These are phyloP conservation scores for Zygoascus biomembranicola DNA, from an alignment of 805 yeast species.

Conservation along the genomic window DNA sequence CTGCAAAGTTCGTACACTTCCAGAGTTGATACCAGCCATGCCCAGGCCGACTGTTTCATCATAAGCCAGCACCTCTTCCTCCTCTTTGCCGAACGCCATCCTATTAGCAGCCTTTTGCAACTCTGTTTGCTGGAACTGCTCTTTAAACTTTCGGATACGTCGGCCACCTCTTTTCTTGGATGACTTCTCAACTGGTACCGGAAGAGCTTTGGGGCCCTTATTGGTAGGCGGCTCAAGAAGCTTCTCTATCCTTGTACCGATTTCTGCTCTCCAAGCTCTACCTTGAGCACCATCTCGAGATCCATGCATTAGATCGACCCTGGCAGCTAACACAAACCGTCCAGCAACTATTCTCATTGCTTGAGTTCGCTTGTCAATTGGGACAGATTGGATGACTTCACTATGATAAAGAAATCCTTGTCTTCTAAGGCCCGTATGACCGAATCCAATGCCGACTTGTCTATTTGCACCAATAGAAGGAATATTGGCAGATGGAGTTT, in stretches of 20 bases:
- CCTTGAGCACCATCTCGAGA: constrained; percentile 49
- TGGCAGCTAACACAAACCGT: constrained; percentile 71
- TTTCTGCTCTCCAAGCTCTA: constrained; percentile 47
- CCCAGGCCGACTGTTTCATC: constrained; percentile 60
- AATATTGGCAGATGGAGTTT: constrained; percentile 75
- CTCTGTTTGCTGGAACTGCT: constrained; percentile 74
- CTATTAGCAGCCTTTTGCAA: constrained; percentile 75
- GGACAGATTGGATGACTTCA: constrained; percentile 50
- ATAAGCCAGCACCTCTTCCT: constrained; percentile 58
- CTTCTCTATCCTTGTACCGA: constrained; percentile 57
- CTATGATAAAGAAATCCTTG: constrained; percentile 62
- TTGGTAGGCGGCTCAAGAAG: constrained; percentile 70
- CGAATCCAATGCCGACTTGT: constrained; percentile 31
- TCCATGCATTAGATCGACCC: constrained; percentile 55
- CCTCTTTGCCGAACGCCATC: constrained; percentile 68
- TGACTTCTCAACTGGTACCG: constrained; percentile 64
- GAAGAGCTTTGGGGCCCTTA: constrained; percentile 52
- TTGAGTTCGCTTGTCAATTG: constrained; percentile 52
- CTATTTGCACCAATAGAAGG: constrained; percentile 61
- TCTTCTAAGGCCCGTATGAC: constrained; percentile 43
- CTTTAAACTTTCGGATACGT: constrained; percentile 69
- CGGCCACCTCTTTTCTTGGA: constrained; percentile 85
- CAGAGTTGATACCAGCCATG: constrained; percentile 39
- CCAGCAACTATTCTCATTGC: constrained; percentile 75
- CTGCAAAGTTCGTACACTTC: constrained; percentile 18